Percentiles rank a stretch among this genome's conserved stretches.
These are phyloP conservation scores for Lactarius quietus DNA, from an alignment of 768 basidiomycete genomes.

Conservation along the genomic window DNA sequence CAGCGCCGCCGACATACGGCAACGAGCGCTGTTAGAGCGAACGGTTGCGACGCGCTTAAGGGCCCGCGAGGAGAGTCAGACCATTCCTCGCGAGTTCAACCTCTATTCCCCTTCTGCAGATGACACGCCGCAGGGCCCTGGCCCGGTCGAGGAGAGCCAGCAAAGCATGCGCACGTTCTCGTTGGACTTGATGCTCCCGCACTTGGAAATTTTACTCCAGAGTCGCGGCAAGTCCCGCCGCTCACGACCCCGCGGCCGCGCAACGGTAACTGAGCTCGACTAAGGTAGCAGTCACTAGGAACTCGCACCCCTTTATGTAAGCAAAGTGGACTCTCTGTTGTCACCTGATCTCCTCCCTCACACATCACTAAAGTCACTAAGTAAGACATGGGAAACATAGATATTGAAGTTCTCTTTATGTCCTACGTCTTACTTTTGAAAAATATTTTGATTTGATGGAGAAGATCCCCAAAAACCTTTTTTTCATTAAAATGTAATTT, in stretches of 20 bases:
- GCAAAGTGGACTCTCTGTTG: too few relatives aligned
- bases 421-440: too few relatives aligned
- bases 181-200: constrained; percentile 19
- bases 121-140: constrained; percentile 4
- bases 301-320: too few relatives aligned
- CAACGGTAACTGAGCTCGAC: constrained; percentile 3
- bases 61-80: constrained; percentile 57
- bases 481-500: too few relatives aligned
- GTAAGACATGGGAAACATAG: too few relatives aligned
- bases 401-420: too few relatives aligned
- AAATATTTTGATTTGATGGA: too few relatives aligned
- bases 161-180: constrained; percentile 26
- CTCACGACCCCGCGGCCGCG: constrained; percentile 15
- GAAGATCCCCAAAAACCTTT: too few relatives aligned
- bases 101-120: constrained; percentile 55
- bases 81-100: constrained; percentile 58
- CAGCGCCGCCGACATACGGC: constrained; percentile 47
- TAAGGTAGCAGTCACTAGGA: too few relatives aligned
- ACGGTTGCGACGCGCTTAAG: constrained; percentile 60
- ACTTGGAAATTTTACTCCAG: constrained; percentile 24
- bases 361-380: too few relatives aligned
- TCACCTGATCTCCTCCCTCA: too few relatives aligned
- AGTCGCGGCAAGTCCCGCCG: constrained; percentile 25
- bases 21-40: constrained; percentile 51
- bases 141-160: constrained; percentile 10